A percentile compares a stretch with the other conserved stretches of the same genome.
phyloP scores from a whole-genome alignment of 1,139 yeast genomes.

The Taiozyma sp. region DNA sequence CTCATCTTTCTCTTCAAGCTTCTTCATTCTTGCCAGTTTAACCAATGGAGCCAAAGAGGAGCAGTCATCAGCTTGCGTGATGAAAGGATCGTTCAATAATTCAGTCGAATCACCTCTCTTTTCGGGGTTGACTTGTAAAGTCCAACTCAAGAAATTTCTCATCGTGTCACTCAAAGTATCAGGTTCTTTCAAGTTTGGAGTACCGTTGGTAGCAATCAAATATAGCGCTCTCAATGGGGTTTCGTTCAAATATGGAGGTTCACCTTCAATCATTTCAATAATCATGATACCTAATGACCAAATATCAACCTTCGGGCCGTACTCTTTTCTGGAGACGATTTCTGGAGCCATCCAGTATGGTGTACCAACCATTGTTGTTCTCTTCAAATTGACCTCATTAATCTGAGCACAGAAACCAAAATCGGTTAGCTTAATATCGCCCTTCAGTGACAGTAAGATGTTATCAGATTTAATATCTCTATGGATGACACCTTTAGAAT shows the following conservation, averaged over 20 bases:
- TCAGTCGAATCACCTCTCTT: conserved; percentile 80
- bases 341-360: conserved; percentile 99
- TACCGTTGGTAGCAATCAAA: conserved; percentile 92
- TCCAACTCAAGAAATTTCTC: conserved; percentile 68
- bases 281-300: conserved; percentile 99
- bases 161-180: conserved; percentile 68
- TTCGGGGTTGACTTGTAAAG: conserved; percentile 82
- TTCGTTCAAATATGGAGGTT: conserved; percentile 95
- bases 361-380: conserved; percentile 99
- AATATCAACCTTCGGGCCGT: conserved; percentile 95
- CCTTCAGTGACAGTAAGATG: conserved; percentile 73
- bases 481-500: conserved; percentile 91
- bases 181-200: conserved; percentile 88
- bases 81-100: conserved; percentile 67
- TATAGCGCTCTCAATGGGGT: conserved; percentile 88
- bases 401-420: conserved; percentile 89
- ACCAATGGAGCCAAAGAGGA: conserved; percentile 83
- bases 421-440: conserved; percentile 87
- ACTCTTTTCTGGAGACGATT: conserved; percentile 88
- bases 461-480: conserved; percentile 96
- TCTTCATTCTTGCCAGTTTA: conserved; percentile 80
- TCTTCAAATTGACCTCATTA: conserved; percentile 75
- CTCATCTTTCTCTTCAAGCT: conserved; percentile 46
- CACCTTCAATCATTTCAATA: conserved; percentile 98
- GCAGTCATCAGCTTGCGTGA: conserved; percentile 64